Conservation (phyloP, 176 grass and related monocot genomes). For the Metroxylon sagu region DNA sequence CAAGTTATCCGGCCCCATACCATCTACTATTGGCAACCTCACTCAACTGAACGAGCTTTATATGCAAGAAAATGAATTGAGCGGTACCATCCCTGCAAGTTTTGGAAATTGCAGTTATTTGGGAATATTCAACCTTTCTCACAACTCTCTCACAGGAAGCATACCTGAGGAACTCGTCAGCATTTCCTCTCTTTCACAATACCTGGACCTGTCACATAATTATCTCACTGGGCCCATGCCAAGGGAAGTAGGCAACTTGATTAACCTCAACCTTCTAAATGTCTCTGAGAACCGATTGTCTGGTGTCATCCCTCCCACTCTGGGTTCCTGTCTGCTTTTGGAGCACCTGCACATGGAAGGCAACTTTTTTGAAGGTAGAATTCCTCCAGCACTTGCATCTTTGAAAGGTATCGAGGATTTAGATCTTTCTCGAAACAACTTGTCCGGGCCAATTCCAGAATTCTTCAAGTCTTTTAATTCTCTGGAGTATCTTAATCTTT, state of each 20-base stretch:
- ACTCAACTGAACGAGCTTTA: not conserved
- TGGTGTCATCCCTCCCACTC: not conserved
- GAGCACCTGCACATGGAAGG: not conserved
- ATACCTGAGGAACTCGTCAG: conserved; percentile 4
- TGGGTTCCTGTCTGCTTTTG: not conserved
- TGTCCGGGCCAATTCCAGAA: conserved; percentile 2
- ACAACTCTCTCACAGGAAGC: conserved; percentile 7
- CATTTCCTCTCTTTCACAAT: too few species aligned
- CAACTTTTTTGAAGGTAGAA: not conserved
- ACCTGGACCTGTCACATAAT: conserved; percentile 5
- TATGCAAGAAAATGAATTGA: not conserved
- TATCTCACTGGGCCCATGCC: not conserved
- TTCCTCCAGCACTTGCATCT: not conserved
- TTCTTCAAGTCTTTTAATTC: not conserved
- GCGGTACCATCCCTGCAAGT: conserved; percentile 3
- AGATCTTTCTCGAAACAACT: conserved; percentile 18
- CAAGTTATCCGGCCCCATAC: conserved; percentile 9
- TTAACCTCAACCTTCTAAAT: conserved; percentile 1
- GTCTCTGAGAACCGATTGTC: not conserved
- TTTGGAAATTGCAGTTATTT: not conserved
- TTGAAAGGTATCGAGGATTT: not conserved
- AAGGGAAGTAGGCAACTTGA: conserved; percentile 2
- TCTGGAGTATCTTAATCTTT: conserved; percentile 6
- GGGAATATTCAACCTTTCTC: not conserved
- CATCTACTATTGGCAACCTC: conserved; percentile 12